Conservation (phyloP, 345 rosid species). For the Sisymbrium altissimum region DNA sequence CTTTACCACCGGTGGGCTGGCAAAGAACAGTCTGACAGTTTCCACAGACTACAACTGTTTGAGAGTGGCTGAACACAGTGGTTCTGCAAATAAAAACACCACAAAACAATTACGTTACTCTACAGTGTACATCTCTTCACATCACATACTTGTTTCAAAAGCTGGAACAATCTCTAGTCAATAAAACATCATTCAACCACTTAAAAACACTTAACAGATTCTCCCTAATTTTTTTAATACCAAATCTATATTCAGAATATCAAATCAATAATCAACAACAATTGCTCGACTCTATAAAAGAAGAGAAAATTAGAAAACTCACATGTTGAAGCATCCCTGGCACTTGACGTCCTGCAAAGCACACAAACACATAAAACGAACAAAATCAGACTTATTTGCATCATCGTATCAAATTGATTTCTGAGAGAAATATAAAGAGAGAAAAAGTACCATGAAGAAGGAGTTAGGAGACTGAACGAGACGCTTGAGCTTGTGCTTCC, state of each 20-base stretch:
- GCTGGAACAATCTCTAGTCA: background rate
- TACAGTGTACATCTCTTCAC: background rate
- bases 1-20: conserved; percentile 56
- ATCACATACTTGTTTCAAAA: background rate
- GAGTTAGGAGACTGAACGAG: conserved; percentile 56
- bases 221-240: background rate
- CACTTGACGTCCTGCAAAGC: conserved; percentile 45
- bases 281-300: background rate
- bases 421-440: too few species aligned
- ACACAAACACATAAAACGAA: background rate
- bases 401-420: background rate
- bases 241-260: background rate
- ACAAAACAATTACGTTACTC: background rate
- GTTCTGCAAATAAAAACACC: conserved; percentile 31
- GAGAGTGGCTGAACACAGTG: conserved; percentile 55
- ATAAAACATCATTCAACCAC: background rate
- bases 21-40: conserved; percentile 52
- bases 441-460: conserved; percentile 42
- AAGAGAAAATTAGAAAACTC: background rate
- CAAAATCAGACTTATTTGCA: background rate
- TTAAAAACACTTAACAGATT: too few species aligned
- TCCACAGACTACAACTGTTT: conserved; percentile 51
- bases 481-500: conserved; percentile 58
- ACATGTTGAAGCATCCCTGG: conserved; percentile 53
- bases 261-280: background rate